These are phyloP conservation scores for Mallotus nudiflorus DNA, from an alignment of 345 rosid species.

Conservation along the genomic window DNA sequence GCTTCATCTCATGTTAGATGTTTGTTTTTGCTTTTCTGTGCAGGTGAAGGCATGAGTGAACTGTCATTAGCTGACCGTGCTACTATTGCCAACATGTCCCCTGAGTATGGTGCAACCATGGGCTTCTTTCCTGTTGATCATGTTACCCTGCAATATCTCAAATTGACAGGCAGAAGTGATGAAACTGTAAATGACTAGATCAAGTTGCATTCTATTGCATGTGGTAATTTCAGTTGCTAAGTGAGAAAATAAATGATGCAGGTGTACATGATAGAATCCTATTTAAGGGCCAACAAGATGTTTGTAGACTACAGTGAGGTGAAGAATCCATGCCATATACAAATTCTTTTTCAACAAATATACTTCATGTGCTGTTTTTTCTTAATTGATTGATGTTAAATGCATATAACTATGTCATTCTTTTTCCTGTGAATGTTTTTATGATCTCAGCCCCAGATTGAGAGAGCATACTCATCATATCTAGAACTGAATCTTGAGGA, in stretches of 20 bases:
- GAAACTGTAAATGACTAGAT: conserved; percentile 50
- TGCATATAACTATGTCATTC: conserved; percentile 4
- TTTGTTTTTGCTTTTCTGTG: conserved; percentile 17
- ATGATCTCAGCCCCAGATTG: conserved; percentile 50
- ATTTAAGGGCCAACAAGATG: conserved; percentile 84
- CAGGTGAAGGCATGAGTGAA: conserved; percentile 90
- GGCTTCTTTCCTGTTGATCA: conserved; percentile 97
- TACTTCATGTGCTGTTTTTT: not conserved
- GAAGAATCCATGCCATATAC: not conserved
- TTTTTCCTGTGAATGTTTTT: conserved; percentile 15
- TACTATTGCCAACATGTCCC: conserved; percentile 97
- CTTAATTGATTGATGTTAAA: conserved; percentile 1
- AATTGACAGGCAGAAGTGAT: conserved; percentile 78
- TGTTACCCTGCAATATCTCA: conserved; percentile 85
- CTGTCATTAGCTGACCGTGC: conserved; percentile 95
- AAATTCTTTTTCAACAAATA: not conserved
- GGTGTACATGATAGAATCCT: conserved; percentile 83
- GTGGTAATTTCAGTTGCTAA: conserved; percentile 16
- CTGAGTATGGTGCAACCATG: conserved; percentile 98
- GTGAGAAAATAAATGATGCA: conserved; percentile 26
- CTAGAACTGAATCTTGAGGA: conserved; percentile 70
- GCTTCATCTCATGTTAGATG: conserved; percentile 10
- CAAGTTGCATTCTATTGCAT: not conserved
- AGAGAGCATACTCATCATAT: conserved; percentile 65
- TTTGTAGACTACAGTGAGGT: conserved; percentile 93